Conservation (phyloP, 148 eudicot genomes). For the Spergularia marina region DNA sequence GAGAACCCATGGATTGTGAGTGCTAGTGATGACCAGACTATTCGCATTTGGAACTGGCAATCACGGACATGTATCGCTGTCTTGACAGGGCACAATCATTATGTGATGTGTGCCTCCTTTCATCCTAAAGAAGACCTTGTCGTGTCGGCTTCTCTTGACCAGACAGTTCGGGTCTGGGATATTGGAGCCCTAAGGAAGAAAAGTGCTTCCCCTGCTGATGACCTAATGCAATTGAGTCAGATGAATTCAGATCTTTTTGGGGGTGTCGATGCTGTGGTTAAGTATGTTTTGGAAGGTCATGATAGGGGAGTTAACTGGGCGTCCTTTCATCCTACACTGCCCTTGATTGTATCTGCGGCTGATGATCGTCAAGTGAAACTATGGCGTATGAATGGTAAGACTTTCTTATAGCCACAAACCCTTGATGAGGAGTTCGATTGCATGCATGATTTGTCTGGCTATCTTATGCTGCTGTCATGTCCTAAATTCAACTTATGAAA, state of each 20-base stretch:
- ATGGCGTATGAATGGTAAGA: conserved; percentile 93
- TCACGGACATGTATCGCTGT: conserved; percentile 90
- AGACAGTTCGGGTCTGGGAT: conserved; percentile 96
- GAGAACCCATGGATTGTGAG: conserved; percentile 94
- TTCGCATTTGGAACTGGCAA: conserved; percentile 97
- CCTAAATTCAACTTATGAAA: too few relatives aligned
- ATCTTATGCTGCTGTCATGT: too few relatives aligned
- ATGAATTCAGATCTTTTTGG: conserved; percentile 87
- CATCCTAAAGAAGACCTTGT: conserved; percentile 93
- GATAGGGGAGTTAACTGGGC: conserved; percentile 99
- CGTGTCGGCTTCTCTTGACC: conserved; percentile 93
- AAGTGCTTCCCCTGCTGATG: conserved; percentile 77
- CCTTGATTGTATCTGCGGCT: conserved; percentile 87
- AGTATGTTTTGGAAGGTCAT: conserved; percentile 93
- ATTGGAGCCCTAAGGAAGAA: conserved; percentile 78
- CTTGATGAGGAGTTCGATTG: neutral
- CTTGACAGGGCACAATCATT: conserved; percentile 92
- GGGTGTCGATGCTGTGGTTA: conserved; percentile 88
- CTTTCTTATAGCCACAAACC: neutral
- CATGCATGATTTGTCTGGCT: conserved; percentile 1
- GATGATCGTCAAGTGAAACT: conserved; percentile 95
- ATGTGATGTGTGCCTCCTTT: conserved; percentile 94
- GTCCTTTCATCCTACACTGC: conserved; percentile 85
- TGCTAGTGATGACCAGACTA: conserved; percentile 97
- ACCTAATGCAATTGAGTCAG: conserved; percentile 66